phyloP scores from a whole-genome alignment of 768 basidiomycete species.

The Naganishia vishniacii region DNA sequence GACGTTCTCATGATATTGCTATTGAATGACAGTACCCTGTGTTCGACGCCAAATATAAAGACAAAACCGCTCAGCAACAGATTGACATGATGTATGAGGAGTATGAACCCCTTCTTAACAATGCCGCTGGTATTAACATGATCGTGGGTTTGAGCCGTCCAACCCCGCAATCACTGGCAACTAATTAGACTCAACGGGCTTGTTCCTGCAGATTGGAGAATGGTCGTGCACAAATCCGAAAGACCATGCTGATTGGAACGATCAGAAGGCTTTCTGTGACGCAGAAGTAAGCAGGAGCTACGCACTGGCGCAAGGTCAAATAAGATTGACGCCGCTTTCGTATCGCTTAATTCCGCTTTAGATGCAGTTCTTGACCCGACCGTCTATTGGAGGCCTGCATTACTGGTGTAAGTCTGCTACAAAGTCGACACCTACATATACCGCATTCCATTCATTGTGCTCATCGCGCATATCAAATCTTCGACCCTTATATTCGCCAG shows the following conservation, averaged over 20 bases:
- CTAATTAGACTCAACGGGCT: not conserved
- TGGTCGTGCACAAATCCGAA: slow-evolving; percentile 23
- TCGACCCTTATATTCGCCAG: not conserved
- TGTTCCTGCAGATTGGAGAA: slow-evolving; percentile 22
- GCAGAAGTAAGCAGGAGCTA: slow-evolving; percentile 7
- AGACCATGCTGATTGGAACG: not conserved
- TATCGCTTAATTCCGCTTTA: not conserved
- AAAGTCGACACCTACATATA: not conserved
- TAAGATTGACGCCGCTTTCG: not conserved
- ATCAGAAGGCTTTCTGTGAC: slow-evolving; percentile 17
- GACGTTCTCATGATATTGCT: too few species aligned
- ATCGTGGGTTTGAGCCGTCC: slow-evolving; percentile 8
- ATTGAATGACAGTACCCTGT: slow-evolving; percentile 21
- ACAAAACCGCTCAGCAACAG: slow-evolving; percentile 1
- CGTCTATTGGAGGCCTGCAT: slow-evolving; percentile 14
- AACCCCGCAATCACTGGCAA: too few species aligned
- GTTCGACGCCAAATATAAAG: not conserved
- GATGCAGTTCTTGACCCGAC: slow-evolving; percentile 1
- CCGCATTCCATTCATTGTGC: too few species aligned
- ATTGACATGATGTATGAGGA: not conserved
- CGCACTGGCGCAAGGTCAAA: not conserved
- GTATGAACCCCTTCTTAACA: not conserved
- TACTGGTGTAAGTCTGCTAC: slow-evolving; percentile 20
- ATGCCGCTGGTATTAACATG: not conserved
- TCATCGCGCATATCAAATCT: too few species aligned